Percentiles rank a stretch among this genome's conserved stretches.
phyloP scores from a whole-genome alignment of 225 moss, liverwort and hornwort species.

The Thuidium tamariscinum region DNA sequence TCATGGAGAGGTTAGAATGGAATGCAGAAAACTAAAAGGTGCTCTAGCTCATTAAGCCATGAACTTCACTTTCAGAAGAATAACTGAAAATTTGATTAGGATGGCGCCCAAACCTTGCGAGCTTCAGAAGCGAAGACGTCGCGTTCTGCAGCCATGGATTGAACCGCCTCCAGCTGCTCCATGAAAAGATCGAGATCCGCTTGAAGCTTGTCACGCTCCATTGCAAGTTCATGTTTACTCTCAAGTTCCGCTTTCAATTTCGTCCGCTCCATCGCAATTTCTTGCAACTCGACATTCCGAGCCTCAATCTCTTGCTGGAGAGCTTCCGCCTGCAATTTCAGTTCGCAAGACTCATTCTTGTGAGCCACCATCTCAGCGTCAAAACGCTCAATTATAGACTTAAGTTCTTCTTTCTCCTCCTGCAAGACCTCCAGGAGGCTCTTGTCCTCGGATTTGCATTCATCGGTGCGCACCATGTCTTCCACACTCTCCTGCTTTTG shows the following conservation, averaged over 20 bases:
- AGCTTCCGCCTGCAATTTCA: constrained; percentile 1
- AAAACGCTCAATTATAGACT: constrained; percentile 11
- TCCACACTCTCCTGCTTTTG: constrained; percentile 21
- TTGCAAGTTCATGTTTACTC: constrained; percentile 18
- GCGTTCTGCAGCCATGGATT: constrained; percentile 40
- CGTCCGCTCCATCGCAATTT: neutral
- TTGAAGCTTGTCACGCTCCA: constrained; percentile 60
- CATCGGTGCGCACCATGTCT: neutral
- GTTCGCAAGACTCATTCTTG: constrained; percentile 2
- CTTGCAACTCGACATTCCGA: neutral
- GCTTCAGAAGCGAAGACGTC: constrained; percentile 46
- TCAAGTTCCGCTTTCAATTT: constrained; percentile 2
- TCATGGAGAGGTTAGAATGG: neutral
- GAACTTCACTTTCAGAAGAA: neutral
- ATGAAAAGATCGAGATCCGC: constrained; percentile 48
- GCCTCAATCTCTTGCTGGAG: constrained; percentile 7
- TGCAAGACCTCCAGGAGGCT: constrained; percentile 9
- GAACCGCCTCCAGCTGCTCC: constrained; percentile 60
- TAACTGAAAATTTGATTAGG: neutral
- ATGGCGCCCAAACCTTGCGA: constrained; percentile 30
- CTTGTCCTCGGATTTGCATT: neutral
- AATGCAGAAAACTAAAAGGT: neutral
- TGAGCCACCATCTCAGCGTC: constrained; percentile 5
- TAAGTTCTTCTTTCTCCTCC: constrained; percentile 25
- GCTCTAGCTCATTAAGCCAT: neutral